Evolutionary conservation across 768 basidiomycete species (phyloP).

Genomic region (Flagelloscypha sp.): DNA sequence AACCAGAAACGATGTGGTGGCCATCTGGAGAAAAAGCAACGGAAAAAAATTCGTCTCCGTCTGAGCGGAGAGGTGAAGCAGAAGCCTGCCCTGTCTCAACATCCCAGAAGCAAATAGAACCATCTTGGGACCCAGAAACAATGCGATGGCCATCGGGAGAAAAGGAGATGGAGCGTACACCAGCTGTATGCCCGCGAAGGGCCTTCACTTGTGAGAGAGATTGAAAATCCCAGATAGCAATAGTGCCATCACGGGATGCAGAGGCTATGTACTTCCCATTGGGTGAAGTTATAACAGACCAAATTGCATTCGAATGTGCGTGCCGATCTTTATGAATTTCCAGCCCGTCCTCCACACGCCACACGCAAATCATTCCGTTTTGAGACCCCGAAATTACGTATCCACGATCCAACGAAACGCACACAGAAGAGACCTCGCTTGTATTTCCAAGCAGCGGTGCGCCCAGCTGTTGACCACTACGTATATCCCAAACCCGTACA

Average conservation of each 20-base stretch:
- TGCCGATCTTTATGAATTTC: not conserved
- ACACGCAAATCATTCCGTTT: slow-evolving; percentile 43
- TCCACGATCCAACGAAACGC: slow-evolving; percentile 45
- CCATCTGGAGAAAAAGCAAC: slow-evolving; percentile 6
- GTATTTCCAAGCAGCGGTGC: slow-evolving; percentile 11
- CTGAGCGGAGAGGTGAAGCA: too few species aligned
- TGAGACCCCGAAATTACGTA: slow-evolving; percentile 41
- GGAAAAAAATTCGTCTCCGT: not conserved
- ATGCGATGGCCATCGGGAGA: slow-evolving; percentile 7
- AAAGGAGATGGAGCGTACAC: slow-evolving; percentile 4
- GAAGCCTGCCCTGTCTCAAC: slow-evolving; percentile 2
- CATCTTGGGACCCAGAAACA: slow-evolving; percentile 6
- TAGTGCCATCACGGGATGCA: slow-evolving; percentile 19
- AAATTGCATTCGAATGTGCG: slow-evolving; percentile 4
- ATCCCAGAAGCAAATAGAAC: slow-evolving; percentile 7
- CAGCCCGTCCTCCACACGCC: slow-evolving; percentile 17
- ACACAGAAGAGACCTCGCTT: slow-evolving; percentile 21
- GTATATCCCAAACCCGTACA: slow-evolving; percentile 19
- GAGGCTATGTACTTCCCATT: slow-evolving; percentile 16
- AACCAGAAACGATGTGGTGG: not conserved
- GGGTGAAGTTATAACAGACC: slow-evolving; percentile 20
- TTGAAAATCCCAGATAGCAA: slow-evolving; percentile 2
- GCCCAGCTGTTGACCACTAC: slow-evolving; percentile 5
- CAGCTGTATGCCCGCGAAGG: not conserved
- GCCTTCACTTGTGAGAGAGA: not conserved